Base-by-base conservation (phyloP, 306 rosid species). In the Carpinus viminea region DNA sequence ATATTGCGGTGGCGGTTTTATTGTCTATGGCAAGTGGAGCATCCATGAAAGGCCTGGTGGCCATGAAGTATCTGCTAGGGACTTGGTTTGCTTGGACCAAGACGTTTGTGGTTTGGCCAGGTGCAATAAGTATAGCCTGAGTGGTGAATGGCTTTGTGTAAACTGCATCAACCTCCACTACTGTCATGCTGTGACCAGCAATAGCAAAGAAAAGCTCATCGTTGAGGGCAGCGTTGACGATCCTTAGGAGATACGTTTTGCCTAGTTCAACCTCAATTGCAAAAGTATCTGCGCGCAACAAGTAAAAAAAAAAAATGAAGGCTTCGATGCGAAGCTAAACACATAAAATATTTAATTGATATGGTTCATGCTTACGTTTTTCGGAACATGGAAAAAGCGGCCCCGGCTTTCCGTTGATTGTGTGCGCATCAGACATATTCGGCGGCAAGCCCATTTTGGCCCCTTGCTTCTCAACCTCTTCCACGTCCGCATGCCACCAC, bases 361-460 rank as follows among this genome's bases (percentile, higher is more conserved):
- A 41, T 6, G 0, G 1, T 41, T 41, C 8, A 1, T 38, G 28
- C 85, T 91, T 87, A 93, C 98, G 89, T 85, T 91, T 93, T 85
- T 93, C 92, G 0, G 94, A 84, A 82, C 98, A 91, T 55, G 98
- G 97, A 84, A 93, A 93, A 73, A 93, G 89, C 18, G 98, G 93
- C 79, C 98, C 98, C 15, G 98, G 94, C 83, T 93, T 93, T 8
- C 98, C 97, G n/a, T 91, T 93, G 77, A 93, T 93, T 5, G 97
- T 90, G 87, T 93, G 98, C 4, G 93, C 98, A 85, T 93, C 98
- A 1, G 97, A 93, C 87, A 90, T 87, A 64, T 93, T 91, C 60
- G 97, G 98, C 11, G 94, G 93, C 79, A 93, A 78, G 2, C 97
- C 98, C 92, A 88, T 86, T 64, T 26, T 26, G 62, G 75, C 86